Conservation (phyloP, 352 stramenopile species). For the Pythium dissotocum region DNA sequence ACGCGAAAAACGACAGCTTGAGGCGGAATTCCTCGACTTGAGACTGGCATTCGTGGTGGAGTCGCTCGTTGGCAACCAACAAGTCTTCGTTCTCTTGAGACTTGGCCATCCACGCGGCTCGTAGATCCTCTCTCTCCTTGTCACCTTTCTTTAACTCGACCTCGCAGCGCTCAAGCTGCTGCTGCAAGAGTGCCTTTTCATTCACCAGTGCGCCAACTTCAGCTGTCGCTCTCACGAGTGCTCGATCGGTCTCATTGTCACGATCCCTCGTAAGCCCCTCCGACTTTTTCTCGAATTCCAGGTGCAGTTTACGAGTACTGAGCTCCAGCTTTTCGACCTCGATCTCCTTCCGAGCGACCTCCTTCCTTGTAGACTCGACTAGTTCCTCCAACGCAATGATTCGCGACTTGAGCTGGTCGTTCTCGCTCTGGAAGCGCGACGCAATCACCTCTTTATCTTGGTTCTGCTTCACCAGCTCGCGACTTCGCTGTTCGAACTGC, state of each 20-base stretch:
- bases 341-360: slow-evolving; percentile 44
- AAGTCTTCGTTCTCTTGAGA: slow-evolving; percentile 50
- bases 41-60: slow-evolving; percentile 43
- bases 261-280: slow-evolving; percentile 10
- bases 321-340: slow-evolving; percentile 50
- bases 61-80: slow-evolving; percentile 38
- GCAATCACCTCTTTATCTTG: slow-evolving; percentile 1
- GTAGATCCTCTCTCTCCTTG: slow-evolving; percentile 35
- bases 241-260: slow-evolving; percentile 36
- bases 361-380: slow-evolving; percentile 40
- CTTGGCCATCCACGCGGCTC: slow-evolving; percentile 35
- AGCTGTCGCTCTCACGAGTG: slow-evolving; percentile 20
- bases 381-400: slow-evolving; percentile 25
- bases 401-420: slow-evolving; percentile 23
- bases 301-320: slow-evolving; percentile 29
- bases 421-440: slow-evolving; percentile 23
- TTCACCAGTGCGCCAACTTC: slow-evolving; percentile 8
- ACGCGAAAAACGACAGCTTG: slow-evolving; percentile 36
- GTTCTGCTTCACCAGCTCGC: slow-evolving; percentile 16
- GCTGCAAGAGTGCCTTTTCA: slow-evolving; percentile 13
- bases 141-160: slow-evolving; percentile 22
- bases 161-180: slow-evolving; percentile 18
- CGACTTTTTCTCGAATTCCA: slow-evolving; percentile 41
- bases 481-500: slow-evolving; percentile 24
- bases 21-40: slow-evolving; percentile 46